A percentile compares a stretch with the other conserved stretches of the same genome.
Conservation (phyloP, 73 alveolate genomes). For the Paramecium octaurelia region DNA sequence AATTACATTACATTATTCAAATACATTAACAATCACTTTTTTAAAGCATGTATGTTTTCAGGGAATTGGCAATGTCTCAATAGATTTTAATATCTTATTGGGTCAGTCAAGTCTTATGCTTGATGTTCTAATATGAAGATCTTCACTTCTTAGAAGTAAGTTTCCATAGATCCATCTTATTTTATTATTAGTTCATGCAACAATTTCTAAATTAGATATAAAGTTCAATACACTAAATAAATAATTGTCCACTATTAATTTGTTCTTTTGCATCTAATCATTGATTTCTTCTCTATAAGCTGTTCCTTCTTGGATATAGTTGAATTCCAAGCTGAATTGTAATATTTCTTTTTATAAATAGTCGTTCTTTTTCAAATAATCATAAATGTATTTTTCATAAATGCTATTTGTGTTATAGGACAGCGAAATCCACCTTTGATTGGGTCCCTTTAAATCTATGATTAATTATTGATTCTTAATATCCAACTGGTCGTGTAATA, state of each 20-base stretch:
- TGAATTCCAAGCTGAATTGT: neutral
- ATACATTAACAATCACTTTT: neutral
- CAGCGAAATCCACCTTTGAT: neutral
- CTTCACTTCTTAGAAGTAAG: neutral
- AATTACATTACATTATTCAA: neutral
- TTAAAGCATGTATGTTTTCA: neutral
- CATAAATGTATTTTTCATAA: neutral
- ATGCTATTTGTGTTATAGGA: neutral
- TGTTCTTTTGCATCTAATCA: neutral
- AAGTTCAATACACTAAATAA: neutral
- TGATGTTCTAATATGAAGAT: neutral
- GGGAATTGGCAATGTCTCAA: neutral
- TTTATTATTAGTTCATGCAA: neutral
- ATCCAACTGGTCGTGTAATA: neutral
- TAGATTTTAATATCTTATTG: neutral
- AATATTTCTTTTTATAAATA: neutral
- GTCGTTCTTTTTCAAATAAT: neutral
- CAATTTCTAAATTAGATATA: neutral
- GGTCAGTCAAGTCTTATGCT: neutral
- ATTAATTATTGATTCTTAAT: neutral
- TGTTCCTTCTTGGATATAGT: neutral
- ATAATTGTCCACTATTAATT: neutral
- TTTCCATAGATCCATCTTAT: neutral
- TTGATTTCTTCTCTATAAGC: neutral
- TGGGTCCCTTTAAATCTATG: neutral